Evolutionary conservation across 2,329 filamentous ascomycete species (phyloP).

Genomic region (Penicillium sp.): DNA sequence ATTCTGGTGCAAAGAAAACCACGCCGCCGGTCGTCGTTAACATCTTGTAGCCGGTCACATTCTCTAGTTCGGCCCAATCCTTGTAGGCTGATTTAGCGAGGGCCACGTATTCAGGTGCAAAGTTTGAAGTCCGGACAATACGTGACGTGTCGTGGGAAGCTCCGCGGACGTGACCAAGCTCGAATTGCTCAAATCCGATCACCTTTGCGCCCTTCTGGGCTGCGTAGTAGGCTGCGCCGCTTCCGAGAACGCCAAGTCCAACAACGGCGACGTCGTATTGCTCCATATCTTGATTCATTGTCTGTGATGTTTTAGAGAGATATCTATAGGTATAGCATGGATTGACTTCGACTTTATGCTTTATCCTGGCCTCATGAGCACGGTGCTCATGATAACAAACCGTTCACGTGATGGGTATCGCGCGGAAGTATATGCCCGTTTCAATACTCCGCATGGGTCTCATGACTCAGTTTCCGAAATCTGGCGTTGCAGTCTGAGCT

Average conservation of each 20-base stretch:
- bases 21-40: constrained; percentile 28
- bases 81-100: constrained; percentile 45
- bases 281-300: constrained; percentile 13
- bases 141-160: constrained; percentile 33
- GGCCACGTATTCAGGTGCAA: constrained; percentile 32
- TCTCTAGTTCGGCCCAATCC: constrained; percentile 31
- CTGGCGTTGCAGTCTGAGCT: not conserved
- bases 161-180: constrained; percentile 29
- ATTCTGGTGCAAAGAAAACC: constrained; percentile 21
- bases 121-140: constrained; percentile 30
- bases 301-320: not conserved
- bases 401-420: constrained; percentile 3
- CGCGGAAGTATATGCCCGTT: not conserved
- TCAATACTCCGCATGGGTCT: not conserved
- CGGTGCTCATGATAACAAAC: not conserved
- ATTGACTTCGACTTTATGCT: constrained; percentile 2
- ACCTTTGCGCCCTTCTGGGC: constrained; percentile 28
- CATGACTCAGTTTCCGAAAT: not conserved
- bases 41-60: constrained; percentile 18
- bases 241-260: constrained; percentile 29
- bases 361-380: not conserved
- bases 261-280: constrained; percentile 29
- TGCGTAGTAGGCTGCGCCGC: constrained; percentile 29
- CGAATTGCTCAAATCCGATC: constrained; percentile 30
- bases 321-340: not conserved